Evolutionary conservation across 129 eudicot genomes (phyloP).

Genomic region (Artemisia tridentata): DNA sequence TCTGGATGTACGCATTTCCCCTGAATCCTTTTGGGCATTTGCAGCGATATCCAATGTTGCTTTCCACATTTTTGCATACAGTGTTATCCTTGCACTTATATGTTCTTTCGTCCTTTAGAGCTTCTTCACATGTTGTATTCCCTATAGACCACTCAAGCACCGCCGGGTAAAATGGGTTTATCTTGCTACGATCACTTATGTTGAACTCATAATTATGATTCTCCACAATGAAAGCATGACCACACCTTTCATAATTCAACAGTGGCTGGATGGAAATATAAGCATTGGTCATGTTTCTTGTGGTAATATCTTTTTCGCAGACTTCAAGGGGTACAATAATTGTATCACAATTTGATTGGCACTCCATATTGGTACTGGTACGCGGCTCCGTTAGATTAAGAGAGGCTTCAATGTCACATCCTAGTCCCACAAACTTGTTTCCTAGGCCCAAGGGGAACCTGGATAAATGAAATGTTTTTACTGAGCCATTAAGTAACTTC

Average conservation of each 20-base stretch:
- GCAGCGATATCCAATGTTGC: conserved; percentile 23
- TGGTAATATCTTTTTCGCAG: conserved; percentile 4
- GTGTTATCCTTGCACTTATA: conserved; percentile 19
- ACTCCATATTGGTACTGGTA: not conserved
- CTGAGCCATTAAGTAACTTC: not conserved
- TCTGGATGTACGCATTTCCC: conserved; percentile 18
- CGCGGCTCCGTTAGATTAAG: not conserved
- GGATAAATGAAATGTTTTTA: not conserved
- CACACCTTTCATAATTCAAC: not conserved
- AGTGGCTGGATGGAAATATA: not conserved
- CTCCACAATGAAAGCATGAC: conserved; percentile 31
- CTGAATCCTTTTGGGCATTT: conserved; percentile 20
- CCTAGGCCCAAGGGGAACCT: conserved; percentile 26
- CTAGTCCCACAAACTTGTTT: conserved; percentile 20
- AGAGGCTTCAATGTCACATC: conserved; percentile 8
- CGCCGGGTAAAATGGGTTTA: conserved; percentile 10
- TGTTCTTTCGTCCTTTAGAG: conserved; percentile 12
- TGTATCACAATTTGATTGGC: too few species aligned
- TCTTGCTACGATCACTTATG: not conserved
- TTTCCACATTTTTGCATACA: not conserved
- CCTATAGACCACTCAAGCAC: conserved; percentile 30
- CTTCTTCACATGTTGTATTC: conserved; percentile 24
- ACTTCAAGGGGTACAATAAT: too few species aligned
- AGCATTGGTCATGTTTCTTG: not conserved
- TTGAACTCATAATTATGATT: not conserved